Conservation (phyloP, 192 early-diverging fungal species). For the Gamsiella multidivaricata region DNA sequence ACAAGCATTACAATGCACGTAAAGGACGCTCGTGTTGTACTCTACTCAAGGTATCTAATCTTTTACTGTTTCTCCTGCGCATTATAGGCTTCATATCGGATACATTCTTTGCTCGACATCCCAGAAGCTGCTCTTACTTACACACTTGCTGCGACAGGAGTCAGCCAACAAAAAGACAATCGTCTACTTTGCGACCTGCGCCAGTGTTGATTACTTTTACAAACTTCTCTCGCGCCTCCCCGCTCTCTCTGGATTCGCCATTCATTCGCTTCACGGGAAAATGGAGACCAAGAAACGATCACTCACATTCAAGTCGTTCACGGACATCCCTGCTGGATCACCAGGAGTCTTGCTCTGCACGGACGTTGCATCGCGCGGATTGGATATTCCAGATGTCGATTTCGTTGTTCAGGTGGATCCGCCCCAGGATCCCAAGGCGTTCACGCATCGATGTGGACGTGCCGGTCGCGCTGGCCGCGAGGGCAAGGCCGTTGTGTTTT, state of each 20-base stretch:
- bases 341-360: conserved; percentile 90
- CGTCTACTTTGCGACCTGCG: conserved; percentile 96
- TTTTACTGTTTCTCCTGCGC: background rate
- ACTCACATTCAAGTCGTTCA: conserved; percentile 82
- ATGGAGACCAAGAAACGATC: conserved; percentile 91
- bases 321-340: conserved; percentile 68
- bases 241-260: conserved; percentile 61
- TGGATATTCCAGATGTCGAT: conserved; percentile 97
- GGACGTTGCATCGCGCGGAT: conserved; percentile 94
- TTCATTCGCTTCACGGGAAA: conserved; percentile 91
- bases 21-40: too few species aligned
- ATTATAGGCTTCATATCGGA: conserved; percentile 69
- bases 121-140: conserved; percentile 83
- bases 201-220: conserved; percentile 95
- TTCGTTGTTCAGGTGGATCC: conserved; percentile 95
- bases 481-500: conserved; percentile 88
- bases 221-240: conserved; percentile 62
- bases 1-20: too few species aligned
- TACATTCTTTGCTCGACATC: conserved; percentile 84
- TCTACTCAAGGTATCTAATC: too few species aligned
- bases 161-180: conserved; percentile 83
- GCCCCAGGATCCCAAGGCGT: conserved; percentile 95
- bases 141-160: conserved; percentile 69
- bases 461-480: conserved; percentile 88
- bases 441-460: conserved; percentile 95